A percentile compares a stretch with the other conserved stretches of the same genome.
These are phyloP conservation scores for Erodium trifolium DNA, from an alignment of 441 rosid species.

Conservation along the genomic window DNA sequence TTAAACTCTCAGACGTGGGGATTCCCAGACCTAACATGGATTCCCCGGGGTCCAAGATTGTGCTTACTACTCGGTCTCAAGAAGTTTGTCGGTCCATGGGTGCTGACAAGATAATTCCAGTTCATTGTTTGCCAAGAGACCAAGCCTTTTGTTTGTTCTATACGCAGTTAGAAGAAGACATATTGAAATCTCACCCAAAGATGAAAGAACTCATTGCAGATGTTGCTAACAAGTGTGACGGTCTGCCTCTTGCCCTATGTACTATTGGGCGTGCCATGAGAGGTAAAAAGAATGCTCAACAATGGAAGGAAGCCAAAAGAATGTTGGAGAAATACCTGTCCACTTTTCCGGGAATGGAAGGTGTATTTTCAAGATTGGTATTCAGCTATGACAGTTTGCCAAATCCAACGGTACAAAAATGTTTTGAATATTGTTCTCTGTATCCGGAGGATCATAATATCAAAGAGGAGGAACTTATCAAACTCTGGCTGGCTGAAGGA, in stretches of 20 bases:
- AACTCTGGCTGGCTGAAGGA: neutral
- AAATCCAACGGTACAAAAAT: neutral
- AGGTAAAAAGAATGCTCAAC: neutral
- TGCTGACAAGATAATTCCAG: neutral
- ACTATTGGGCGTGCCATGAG: neutral
- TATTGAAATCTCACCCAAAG: neutral
- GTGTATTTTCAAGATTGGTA: neutral
- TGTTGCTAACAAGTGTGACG: neutral
- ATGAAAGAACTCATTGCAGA: neutral
- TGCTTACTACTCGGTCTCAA: conserved; percentile 21
- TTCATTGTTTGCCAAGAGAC: neutral
- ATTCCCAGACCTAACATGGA: conserved; percentile 13
- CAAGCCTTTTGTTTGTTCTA: neutral
- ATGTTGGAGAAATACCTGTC: neutral
- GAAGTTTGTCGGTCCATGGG: conserved; percentile 7
- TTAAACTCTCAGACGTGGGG: conserved; percentile 20
- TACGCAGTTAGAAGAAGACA: neutral
- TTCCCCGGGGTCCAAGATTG: conserved; percentile 7
- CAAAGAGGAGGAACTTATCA: neutral
- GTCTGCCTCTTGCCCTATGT: neutral
- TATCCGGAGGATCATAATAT: neutral
- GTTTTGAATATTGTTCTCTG: neutral
- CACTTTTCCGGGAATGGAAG: neutral
- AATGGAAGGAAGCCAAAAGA: neutral
- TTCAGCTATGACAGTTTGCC: neutral